Conservation (phyloP, 345 rosid species). For the Citrus glauca region DNA sequence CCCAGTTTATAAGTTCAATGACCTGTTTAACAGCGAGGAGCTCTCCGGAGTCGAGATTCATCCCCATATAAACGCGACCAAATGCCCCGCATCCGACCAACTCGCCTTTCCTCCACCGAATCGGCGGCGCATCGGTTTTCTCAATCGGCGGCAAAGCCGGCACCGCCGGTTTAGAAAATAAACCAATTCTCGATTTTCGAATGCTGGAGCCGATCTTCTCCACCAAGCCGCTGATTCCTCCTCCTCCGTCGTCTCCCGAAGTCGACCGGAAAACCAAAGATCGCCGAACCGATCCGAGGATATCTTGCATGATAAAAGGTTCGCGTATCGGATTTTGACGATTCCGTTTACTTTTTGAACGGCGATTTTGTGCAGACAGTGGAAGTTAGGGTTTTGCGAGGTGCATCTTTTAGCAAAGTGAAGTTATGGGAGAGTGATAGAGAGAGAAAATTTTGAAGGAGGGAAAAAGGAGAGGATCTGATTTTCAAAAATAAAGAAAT, state of each 20-base stretch:
- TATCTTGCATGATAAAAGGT: conserved; percentile 53
- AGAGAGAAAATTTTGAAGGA: conserved; percentile 32
- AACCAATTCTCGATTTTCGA: conserved; percentile 62
- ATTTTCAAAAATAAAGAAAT: conserved; percentile 30
- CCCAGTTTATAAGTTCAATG: background rate
- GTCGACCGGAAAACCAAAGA: conserved; percentile 65
- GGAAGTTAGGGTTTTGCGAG: conserved; percentile 21
- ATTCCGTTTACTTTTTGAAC: background rate
- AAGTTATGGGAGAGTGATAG: background rate
- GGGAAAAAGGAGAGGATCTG: conserved; percentile 23
- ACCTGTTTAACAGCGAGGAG: conserved; percentile 75
- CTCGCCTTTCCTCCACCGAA: conserved; percentile 86
- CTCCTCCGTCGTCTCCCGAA: conserved; percentile 35
- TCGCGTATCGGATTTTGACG: background rate
- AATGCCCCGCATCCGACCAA: conserved; percentile 66
- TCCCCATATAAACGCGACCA: conserved; percentile 71
- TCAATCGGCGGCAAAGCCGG: conserved; percentile 40
- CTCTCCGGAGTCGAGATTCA: conserved; percentile 85
- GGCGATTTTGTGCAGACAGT: background rate
- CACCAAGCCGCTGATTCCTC: conserved; percentile 46
- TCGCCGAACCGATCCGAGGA: conserved; percentile 85
- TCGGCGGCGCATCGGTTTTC: conserved; percentile 43
- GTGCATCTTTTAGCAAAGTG: conserved; percentile 1
- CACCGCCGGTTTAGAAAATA: conserved; percentile 45
- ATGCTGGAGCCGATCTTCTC: conserved; percentile 73